Evolutionary conservation across 495 filamentous ascomycete genomes (phyloP), one percentile per base, ranked within the genome.

Genomic region (Penicillium angulare): DNA sequence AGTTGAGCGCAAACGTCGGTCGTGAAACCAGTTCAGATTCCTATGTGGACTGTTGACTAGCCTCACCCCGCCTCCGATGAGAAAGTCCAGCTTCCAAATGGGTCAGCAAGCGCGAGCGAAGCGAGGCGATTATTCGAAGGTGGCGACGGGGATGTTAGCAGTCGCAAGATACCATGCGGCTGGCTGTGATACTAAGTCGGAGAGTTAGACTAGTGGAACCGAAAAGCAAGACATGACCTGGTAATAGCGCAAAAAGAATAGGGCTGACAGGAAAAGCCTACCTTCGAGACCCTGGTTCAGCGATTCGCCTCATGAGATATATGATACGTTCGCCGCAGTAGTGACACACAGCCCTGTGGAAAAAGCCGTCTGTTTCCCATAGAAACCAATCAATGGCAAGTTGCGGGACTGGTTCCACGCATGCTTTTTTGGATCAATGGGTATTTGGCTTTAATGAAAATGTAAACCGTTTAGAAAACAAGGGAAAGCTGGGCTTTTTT

Each of bases 351-450:
- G 65, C 51, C 63, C 60, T 60, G 54, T 56, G 44, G 34, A 26
- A 49, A 55, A 48, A 63, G 57, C 52, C 49, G 60, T 56, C 49
- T 65, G 53, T 64, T 61, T 66, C 58, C 65, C 65, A 72, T 71
- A 55, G 69, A 68, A 32, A 64, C 53, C 56, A 54, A 55, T 66
- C 65, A 73, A 57, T 62, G 57, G 60, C 53, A 46, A 50, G 54
- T 50, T 56, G 46, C 53, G 49, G 50, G 59, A 53, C 52, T 52
- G 47, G 55, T 48, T 49, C 49, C 55, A 56, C 61, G 59, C 66
- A 71, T 73, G 57, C 49, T 71, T 26, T 9, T 18, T 20, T 23
- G 29, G 29, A 34, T 32, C 24, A 8, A 12, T 8, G 17, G 20
- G 10, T 20, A 3, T 41, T 22, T 22, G 18, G 38, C 10, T 18